These are phyloP conservation scores for Gonapodya sp. DNA, from an alignment of 192 early-diverging fungal species.

Conservation along the genomic window DNA sequence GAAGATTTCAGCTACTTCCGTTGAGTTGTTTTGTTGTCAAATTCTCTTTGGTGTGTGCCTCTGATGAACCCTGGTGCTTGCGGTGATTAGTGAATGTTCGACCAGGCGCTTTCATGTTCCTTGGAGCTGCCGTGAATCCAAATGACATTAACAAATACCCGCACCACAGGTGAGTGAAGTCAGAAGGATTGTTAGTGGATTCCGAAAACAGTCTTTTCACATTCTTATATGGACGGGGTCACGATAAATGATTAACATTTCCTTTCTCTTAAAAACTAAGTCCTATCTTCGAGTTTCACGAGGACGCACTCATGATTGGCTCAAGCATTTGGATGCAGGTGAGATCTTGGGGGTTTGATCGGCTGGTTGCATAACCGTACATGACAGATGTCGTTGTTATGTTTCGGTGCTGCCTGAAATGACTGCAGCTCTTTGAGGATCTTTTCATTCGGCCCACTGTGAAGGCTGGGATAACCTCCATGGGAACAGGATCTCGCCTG, in stretches of 20 bases:
- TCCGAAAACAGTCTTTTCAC: too few relatives aligned
- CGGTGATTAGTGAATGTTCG: background rate
- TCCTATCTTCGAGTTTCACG: conserved; percentile 6
- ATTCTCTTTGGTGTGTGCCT: too few relatives aligned
- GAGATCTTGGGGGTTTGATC: conserved; percentile 15
- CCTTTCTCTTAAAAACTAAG: too few relatives aligned
- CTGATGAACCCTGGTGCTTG: too few relatives aligned
- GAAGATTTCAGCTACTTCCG: conserved; percentile 11
- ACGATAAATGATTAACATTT: too few relatives aligned
- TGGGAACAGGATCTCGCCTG: background rate
- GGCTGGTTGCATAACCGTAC: too few relatives aligned
- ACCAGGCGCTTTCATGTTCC: background rate
- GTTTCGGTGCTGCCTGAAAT: too few relatives aligned
- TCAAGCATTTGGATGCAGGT: conserved; percentile 5
- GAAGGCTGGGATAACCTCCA: background rate
- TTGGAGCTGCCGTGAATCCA: background rate
- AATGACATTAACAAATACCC: background rate
- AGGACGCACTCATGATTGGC: conserved; percentile 1
- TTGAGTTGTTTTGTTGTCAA: too few relatives aligned
- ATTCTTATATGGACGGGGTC: too few relatives aligned
- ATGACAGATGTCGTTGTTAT: too few relatives aligned
- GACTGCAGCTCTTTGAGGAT: background rate
- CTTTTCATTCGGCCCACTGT: background rate
- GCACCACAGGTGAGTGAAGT: too few relatives aligned
- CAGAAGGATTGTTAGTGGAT: too few relatives aligned